Evolutionary conservation across 306 rosid genomes (phyloP).

Genomic region (Vigna radiata): DNA sequence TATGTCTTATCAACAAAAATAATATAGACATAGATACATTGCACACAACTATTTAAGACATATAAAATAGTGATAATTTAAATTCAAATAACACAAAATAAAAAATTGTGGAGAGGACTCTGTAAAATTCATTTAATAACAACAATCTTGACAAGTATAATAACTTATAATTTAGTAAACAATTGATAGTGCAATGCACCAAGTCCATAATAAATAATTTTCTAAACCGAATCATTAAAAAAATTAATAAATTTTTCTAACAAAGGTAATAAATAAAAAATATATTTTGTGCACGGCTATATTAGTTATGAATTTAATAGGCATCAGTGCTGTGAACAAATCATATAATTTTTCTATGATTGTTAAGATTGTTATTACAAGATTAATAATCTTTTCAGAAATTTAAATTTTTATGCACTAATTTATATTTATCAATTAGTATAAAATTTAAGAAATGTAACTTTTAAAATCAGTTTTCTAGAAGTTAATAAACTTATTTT

Average conservation of each 20-base stretch:
- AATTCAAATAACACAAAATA: neutral
- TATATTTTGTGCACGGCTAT: neutral
- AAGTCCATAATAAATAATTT: no score
- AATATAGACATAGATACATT: conserved; percentile 4
- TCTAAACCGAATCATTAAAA: no score
- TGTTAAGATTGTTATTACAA: no score
- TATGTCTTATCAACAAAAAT: neutral
- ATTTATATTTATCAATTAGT: no score
- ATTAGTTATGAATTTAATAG: neutral
- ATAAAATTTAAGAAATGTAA: no score
- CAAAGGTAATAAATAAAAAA: no score
- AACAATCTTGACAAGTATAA: neutral
- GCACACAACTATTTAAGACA: neutral
- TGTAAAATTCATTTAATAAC: neutral
- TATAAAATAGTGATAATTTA: neutral
- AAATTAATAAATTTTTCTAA: no score
- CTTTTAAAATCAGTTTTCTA: no score
- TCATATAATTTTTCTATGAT: no score
- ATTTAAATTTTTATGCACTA: no score
- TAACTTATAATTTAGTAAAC: neutral
- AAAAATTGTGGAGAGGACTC: neutral
- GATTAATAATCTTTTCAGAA: no score
- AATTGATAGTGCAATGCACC: neutral
- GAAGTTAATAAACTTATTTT: no score
- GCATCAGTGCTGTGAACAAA: neutral